These are phyloP conservation scores for Aspergillus luchuensis DNA, from an alignment of 2,329 filamentous ascomycete genomes.

Conservation along the genomic window DNA sequence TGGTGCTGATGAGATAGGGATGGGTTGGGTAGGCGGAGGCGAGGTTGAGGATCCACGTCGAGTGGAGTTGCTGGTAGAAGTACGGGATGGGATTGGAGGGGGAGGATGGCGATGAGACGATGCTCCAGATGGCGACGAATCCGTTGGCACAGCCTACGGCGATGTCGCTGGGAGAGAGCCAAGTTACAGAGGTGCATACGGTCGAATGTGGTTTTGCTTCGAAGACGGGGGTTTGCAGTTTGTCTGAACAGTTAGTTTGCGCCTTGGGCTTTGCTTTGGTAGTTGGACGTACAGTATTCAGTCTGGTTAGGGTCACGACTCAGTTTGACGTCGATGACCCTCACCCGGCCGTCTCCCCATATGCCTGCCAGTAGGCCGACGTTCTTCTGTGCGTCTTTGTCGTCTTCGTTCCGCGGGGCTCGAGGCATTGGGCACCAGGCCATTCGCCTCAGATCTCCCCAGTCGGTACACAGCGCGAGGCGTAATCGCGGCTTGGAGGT, in stretches of 20 bases:
- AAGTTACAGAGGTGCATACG: conserved; percentile 58
- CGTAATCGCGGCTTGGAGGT: conserved; percentile 48
- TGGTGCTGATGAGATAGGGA: conserved; percentile 55
- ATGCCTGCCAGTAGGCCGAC: conserved; percentile 59
- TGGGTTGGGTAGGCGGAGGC: conserved; percentile 56
- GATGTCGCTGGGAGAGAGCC: conserved; percentile 59
- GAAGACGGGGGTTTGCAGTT: conserved; percentile 52
- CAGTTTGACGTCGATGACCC: conserved; percentile 56
- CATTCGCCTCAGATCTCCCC: conserved; percentile 58
- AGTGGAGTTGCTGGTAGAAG: conserved; percentile 41
- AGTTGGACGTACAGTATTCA: conserved; percentile 35
- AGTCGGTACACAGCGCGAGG: conserved; percentile 58
- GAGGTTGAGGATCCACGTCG: conserved; percentile 42
- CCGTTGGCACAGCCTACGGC: conserved; percentile 60
- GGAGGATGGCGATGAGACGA: conserved; percentile 26
- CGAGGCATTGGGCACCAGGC: conserved; percentile 58
- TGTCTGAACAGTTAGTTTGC: conserved; percentile 31
- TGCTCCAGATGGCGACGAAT: conserved; percentile 57
- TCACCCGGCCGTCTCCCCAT: conserved; percentile 60
- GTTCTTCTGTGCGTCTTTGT: conserved; percentile 29
- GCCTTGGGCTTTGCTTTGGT: background rate
- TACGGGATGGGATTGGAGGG: conserved; percentile 32
- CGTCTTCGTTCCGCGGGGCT: conserved; percentile 32
- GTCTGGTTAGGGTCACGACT: conserved; percentile 27
- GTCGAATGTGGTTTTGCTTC: conserved; percentile 53